Evolutionary conservation across 768 basidiomycete species (phyloP).

Genomic region (Russula brevipes): DNA sequence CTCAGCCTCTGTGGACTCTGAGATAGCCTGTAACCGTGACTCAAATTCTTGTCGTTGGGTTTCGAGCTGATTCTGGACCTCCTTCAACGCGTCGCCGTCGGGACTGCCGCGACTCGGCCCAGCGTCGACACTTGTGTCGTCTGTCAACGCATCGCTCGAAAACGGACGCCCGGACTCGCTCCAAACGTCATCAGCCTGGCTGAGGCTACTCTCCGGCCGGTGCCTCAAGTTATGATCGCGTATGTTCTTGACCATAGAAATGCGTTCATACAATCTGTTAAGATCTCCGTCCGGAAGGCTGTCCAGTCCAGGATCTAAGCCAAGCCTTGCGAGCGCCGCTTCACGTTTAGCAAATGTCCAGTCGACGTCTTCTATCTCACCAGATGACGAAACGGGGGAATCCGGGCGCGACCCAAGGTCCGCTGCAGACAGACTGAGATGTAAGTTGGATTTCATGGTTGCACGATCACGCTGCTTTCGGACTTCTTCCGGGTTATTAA

Average conservation of each 20-base stretch:
- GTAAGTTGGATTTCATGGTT: conserved; percentile 63
- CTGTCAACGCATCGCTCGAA: conserved; percentile 73
- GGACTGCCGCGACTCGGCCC: conserved; percentile 55
- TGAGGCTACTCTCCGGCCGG: conserved; percentile 87
- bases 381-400: conserved; percentile 65
- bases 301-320: conserved; percentile 84
- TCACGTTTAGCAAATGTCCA: conserved; percentile 98
- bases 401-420: conserved; percentile 79
- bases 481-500: conserved; percentile 93
- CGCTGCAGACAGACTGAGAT: conserved; percentile 56
- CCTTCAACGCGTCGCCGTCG: conserved; percentile 61
- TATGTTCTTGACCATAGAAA: conserved; percentile 85
- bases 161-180: conserved; percentile 81
- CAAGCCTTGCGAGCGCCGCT: conserved; percentile 81
- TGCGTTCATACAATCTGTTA: conserved; percentile 90
- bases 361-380: conserved; percentile 72
- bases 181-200: conserved; percentile 84
- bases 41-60: conserved; percentile 45
- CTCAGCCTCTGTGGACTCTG: conserved; percentile 73
- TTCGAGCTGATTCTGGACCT: conserved; percentile 68
- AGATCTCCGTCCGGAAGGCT: conserved; percentile 92
- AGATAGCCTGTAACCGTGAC: conserved; percentile 53
- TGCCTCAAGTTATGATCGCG: conserved; percentile 73
- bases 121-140: conserved; percentile 81
- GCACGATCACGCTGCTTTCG: conserved; percentile 85